Evolutionary conservation across 2,329 filamentous ascomycete species (phyloP), one percentile per base, ranked within the genome.

Genomic region (Phialemoniopsis sp.): DNA sequence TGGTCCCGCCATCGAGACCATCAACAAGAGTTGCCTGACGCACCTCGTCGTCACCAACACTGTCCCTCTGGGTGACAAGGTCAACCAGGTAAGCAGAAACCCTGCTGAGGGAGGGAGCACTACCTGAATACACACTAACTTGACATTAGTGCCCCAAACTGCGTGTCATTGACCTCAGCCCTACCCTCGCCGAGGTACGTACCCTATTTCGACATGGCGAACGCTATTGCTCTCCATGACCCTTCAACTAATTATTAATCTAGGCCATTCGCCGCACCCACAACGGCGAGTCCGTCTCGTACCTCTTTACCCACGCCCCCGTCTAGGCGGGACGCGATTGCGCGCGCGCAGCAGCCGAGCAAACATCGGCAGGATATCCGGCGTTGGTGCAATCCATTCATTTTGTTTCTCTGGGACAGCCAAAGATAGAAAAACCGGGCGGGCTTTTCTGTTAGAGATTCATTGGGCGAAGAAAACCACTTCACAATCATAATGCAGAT

Each of bases 11-110:
- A 91, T 94, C 42, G 84, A 94, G 53, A 89, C 83, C 32, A 71
- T 95, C 54, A 95, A 95, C 63, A 76, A 77, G 49, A 89, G 87
- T 55, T 76, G 80, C 58, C 67, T 95, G 49, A 81, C 78, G 51
- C 82, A 85, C 53, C 70, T 96, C 29, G 89, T 96, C 13, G 89
- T 95, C 29, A 95, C 90, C 36, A 95, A 96, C 66, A 95, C 87
- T 2, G 86, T 91, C 12, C 86, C 86, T 1, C 77, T 89, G 45
- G 77, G 80, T 47, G 85, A 87, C 61, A 89, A 90, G 74, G 82
- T 85, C 57, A 78, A 82, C 38, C 53, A 56, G 16, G 66, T 68
- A 53, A 55, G 21, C 6, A 26, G 64, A n/a, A n/a, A n/a, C n/a
- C n/a, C n/a, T n/a, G n/a, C n/a, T n/a, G n/a, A n/a, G n/a, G n/a